Conservation (phyloP, 768 basidiomycete genomes). For the Tremella fuciformis region DNA sequence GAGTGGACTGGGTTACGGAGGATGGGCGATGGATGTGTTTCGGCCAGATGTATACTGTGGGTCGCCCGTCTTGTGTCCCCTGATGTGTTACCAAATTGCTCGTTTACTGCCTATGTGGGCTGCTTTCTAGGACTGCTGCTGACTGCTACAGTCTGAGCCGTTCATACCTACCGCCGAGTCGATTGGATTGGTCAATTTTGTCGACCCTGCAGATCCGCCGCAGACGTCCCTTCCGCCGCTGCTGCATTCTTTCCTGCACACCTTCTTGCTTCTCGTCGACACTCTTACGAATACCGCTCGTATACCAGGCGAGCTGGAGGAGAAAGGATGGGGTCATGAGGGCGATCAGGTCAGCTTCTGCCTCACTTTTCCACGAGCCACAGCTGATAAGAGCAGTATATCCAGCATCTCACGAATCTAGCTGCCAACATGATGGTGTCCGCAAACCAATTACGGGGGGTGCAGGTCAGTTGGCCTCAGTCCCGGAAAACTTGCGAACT, state of each 20-base stretch:
- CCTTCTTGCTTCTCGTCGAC: slow-evolving; percentile 35
- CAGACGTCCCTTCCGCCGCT: slow-evolving; percentile 32
- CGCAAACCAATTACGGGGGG: slow-evolving; percentile 32
- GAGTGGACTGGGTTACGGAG: slow-evolving; percentile 37
- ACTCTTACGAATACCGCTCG: slow-evolving; percentile 35
- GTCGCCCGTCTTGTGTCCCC: slow-evolving; percentile 6
- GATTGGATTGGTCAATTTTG: slow-evolving; percentile 30
- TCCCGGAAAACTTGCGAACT: neutral
- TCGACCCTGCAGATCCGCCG: slow-evolving; percentile 28
- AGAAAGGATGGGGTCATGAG: slow-evolving; percentile 37
- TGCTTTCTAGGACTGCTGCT: no score
- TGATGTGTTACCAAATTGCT: neutral
- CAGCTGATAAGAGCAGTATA: slow-evolving; percentile 25
- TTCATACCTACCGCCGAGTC: slow-evolving; percentile 29
- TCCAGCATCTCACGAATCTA: slow-evolving; percentile 43
- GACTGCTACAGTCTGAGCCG: neutral
- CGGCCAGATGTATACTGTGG: slow-evolving; percentile 33
- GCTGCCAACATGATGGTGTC: slow-evolving; percentile 43
- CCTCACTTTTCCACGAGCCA: neutral
- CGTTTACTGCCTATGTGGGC: no score
- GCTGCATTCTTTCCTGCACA: slow-evolving; percentile 44
- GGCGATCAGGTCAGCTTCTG: slow-evolving; percentile 40
- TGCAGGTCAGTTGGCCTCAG: slow-evolving; percentile 23
- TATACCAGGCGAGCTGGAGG: slow-evolving; percentile 36
- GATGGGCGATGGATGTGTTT: slow-evolving; percentile 45